Evolutionary conservation across 768 basidiomycete species (phyloP).

Genomic region (Boletus bicolor): DNA sequence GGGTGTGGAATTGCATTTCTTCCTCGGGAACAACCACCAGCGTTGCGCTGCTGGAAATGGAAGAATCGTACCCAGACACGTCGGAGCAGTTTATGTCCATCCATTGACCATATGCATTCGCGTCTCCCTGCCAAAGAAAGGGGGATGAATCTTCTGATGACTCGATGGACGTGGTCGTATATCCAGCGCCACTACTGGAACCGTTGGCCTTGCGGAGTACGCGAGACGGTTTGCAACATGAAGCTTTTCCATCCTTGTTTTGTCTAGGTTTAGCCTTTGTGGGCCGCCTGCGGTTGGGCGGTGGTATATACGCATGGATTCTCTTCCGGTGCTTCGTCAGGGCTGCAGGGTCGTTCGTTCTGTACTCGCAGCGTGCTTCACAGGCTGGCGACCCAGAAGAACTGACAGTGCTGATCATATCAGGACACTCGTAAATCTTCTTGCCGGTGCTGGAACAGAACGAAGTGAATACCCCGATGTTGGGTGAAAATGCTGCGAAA

Average conservation of each 20-base stretch:
- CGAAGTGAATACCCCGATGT: background rate
- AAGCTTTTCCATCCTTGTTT: background rate
- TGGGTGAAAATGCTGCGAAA: background rate
- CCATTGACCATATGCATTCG: background rate
- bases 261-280: background rate
- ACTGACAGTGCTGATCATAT: background rate
- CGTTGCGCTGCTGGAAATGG: background rate
- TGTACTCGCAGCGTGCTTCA: slow-evolving; percentile 13
- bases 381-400: background rate
- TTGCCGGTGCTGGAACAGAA: slow-evolving; percentile 21
- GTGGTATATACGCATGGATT: slow-evolving; percentile 19
- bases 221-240: background rate
- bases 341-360: slow-evolving; percentile 25
- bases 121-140: background rate
- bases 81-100: background rate
- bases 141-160: background rate
- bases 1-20: background rate
- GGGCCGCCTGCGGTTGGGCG: background rate
- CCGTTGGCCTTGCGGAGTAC: background rate
- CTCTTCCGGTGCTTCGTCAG: slow-evolving; percentile 26
- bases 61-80: background rate
- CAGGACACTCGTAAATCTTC: slow-evolving; percentile 9
- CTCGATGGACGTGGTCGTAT: background rate
- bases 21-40: background rate
- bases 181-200: background rate